Percentiles rank a stretch among this genome's conserved stretches.
These are phyloP conservation scores for Ogataea kodamae DNA, from an alignment of 805 yeast genomes.

Conservation along the genomic window DNA sequence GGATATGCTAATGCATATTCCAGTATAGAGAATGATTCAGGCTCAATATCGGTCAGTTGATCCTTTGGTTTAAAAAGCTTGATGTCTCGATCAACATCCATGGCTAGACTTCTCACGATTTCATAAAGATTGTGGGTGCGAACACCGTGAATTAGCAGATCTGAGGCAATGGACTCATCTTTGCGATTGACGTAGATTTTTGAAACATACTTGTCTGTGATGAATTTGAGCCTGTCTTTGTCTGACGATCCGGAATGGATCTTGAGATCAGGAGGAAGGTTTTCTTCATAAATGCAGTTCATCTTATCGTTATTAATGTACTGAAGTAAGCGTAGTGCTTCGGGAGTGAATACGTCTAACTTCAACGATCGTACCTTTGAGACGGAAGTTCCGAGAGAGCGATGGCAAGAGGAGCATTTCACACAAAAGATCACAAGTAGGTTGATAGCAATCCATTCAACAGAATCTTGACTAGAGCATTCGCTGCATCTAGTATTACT, in stretches of 20 bases:
- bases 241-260: conserved; percentile 37
- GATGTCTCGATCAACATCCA: conserved; percentile 47
- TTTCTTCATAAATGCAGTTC: conserved; percentile 61
- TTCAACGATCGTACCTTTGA: conserved; percentile 75
- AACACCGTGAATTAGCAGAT: conserved; percentile 46
- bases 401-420: conserved; percentile 83
- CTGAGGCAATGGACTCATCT: conserved; percentile 21
- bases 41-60: conserved; percentile 11
- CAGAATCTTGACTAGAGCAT: conserved; percentile 60
- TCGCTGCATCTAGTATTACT: conserved; percentile 73
- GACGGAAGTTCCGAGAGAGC: conserved; percentile 79
- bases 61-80: conserved; percentile 30
- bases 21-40: conserved; percentile 32
- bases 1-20: conserved; percentile 52
- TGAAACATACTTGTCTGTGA: conserved; percentile 60
- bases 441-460: conserved; percentile 87
- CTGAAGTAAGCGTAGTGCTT: conserved; percentile 51
- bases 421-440: conserved; percentile 71
- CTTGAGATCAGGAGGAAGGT: conserved; percentile 18
- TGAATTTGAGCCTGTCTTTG: conserved; percentile 53
- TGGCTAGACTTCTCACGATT: conserved; percentile 41
- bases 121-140: conserved; percentile 46
- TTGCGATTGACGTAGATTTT: conserved; percentile 41
- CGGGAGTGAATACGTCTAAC: conserved; percentile 67
- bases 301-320: conserved; percentile 50